Evolutionary conservation across 2,329 filamentous ascomycete genomes (phyloP), one percentile per base, ranked within the genome.

Genomic region (Penicillium olsonii): DNA sequence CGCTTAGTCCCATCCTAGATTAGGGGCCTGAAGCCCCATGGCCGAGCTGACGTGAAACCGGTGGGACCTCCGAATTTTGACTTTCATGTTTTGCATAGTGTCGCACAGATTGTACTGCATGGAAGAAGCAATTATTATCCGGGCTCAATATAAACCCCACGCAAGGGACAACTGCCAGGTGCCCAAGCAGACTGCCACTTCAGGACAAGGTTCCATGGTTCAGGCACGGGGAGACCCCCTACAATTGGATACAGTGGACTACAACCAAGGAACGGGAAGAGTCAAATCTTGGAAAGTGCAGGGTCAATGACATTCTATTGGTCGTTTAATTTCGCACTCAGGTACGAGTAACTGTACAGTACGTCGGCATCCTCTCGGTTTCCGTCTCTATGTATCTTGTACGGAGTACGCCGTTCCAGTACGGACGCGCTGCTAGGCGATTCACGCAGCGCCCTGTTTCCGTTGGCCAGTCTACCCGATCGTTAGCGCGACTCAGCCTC

Each of bases 381-480:
- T 5, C 22, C 4, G 8, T 24, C 22, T 24, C 22, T 24, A 8
- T 5, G 5, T 8, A 4, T 24, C 22, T 5, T 8, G 22, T 24
- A 24, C 22, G 22, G 22, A 24, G 22, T 24, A 24, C 22, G 4
- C 22, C 22, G 22, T 24, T n/a, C n/a, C n/a, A n/a, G n/a, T n/a
- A n/a, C n/a, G n/a, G n/a, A n/a, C n/a, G n/a, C n/a, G 8, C 5
- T 24, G 22, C 14, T 26, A 33, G 34, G 19, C 41, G 31, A 43
- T 43, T 63, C 46, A 67, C 14, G 54, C 46, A n/a, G 42, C 61
- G 6, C 59, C 64, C 59, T 62, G 56, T 15, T 61, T 62, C 39
- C 65, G 60, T 55, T 68, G 65, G 42, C 65, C 65, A 34, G 65
- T 67, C 65, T 68, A 50, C 19, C 44, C 45, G 22, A 37, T 34